Percentiles rank a stretch among this genome's conserved stretches.
phyloP scores from a whole-genome alignment of 2,329 filamentous ascomycete species.

The Penicillium sp. region DNA sequence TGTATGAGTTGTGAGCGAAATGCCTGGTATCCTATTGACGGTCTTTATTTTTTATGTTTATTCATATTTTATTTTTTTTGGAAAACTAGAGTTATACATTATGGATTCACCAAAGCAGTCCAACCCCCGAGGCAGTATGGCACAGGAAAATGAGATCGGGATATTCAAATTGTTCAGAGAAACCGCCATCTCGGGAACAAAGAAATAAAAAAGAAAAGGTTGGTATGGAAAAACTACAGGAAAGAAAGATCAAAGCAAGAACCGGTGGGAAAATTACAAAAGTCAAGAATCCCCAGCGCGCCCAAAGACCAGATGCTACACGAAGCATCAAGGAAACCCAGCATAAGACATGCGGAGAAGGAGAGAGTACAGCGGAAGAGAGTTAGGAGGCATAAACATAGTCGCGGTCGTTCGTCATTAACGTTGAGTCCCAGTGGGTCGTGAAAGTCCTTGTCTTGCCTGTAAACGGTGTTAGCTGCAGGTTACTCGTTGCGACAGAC shows the following conservation, averaged over 20 bases:
- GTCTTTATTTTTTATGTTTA: not conserved
- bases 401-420: slow-evolving; percentile 32
- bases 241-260: slow-evolving; percentile 4
- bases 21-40: not conserved
- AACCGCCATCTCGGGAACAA: not conserved
- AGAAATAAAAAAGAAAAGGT: slow-evolving; percentile 7
- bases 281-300: slow-evolving; percentile 10
- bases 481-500: not conserved
- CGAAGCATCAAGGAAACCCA: slow-evolving; percentile 8
- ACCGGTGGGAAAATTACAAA: slow-evolving; percentile 1
- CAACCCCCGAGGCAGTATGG: not conserved
- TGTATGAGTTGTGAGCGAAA: slow-evolving; percentile 18
- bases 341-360: slow-evolving; percentile 16
- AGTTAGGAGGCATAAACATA: slow-evolving; percentile 16
- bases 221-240: slow-evolving; percentile 18
- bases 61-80: not conserved
- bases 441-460: slow-evolving; percentile 47
- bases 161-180: not conserved
- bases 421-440: slow-evolving; percentile 33
- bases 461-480: slow-evolving; percentile 13
- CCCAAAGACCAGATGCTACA: slow-evolving; percentile 19
- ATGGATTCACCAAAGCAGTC: not conserved
- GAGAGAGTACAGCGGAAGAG: slow-evolving; percentile 12
- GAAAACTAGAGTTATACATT: not conserved
- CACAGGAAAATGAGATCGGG: not conserved